These are phyloP conservation scores for Oryza glaberrima DNA, from an alignment of 176 grass and related monocot genomes.

Conservation along the genomic window DNA sequence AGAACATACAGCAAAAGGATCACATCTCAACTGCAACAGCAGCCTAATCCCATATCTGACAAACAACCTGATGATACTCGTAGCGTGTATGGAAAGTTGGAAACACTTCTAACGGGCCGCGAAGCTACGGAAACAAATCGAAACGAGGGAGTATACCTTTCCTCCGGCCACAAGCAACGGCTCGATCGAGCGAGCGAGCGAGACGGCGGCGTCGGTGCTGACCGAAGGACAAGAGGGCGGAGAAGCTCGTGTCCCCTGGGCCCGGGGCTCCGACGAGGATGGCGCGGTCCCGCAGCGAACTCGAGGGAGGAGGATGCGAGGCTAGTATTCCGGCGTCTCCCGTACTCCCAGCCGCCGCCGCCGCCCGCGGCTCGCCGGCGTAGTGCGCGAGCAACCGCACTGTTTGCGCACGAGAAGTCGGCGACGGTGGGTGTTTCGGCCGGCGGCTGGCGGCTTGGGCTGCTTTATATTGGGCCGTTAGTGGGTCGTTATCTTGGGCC, in stretches of 20 bases:
- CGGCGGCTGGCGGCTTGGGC: neutral
- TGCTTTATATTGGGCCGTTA: neutral
- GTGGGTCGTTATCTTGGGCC: neutral
- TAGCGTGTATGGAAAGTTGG: neutral
- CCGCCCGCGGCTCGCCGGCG: too few species aligned
- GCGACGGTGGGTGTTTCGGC: neutral
- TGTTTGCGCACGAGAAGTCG: neutral
- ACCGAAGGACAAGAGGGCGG: neutral
- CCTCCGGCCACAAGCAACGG: constrained; percentile 18
- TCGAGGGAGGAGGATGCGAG: neutral
- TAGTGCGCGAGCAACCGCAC: neutral
- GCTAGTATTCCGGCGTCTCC: neutral
- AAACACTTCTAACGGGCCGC: neutral
- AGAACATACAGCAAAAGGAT: neutral
- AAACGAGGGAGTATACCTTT: constrained; percentile 8
- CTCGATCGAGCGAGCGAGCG: neutral
- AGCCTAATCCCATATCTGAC: neutral
- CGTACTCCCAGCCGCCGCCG: neutral
- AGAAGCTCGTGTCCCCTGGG: neutral
- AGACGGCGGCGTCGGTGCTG: neutral
- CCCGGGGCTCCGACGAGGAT: too few species aligned
- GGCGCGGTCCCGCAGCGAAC: too few species aligned
- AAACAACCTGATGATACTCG: neutral
- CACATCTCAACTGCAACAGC: neutral
- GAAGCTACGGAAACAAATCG: neutral